phyloP scores from a whole-genome alignment of 352 stramenopile genomes.

The Blastocystis sp. region DNA sequence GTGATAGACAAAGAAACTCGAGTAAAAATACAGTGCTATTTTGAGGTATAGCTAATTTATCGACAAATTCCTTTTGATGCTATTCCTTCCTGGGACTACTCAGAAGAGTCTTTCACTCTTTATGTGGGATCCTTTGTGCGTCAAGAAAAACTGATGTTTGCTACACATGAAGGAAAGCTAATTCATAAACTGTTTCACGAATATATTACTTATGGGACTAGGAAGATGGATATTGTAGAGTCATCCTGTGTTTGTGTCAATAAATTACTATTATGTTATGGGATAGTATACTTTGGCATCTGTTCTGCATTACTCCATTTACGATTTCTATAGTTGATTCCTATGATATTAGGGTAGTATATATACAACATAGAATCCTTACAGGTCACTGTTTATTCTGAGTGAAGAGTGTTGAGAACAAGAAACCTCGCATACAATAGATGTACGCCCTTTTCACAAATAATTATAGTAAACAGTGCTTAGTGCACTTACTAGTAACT shows the following conservation, averaged over 20 bases:
- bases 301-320: no score
- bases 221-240: background rate
- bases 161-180: background rate
- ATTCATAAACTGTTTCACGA: slow-evolving; percentile 23
- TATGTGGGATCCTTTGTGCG: slow-evolving; percentile 42
- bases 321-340: no score
- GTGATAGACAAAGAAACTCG: background rate
- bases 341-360: no score
- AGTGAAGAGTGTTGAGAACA: no score
- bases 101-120: background rate
- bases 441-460: no score
- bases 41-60: background rate
- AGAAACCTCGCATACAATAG: no score
- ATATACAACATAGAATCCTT: no score
- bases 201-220: slow-evolving; percentile 36
- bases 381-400: no score
- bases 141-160: slow-evolving; percentile 51
- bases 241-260: background rate
- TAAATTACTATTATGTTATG: no score
- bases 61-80: slow-evolving; percentile 30
- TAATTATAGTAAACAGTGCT: no score
- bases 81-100: slow-evolving; percentile 45
- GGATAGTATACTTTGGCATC: no score
- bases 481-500: no score
- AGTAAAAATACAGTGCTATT: background rate